Base-by-base conservation (phyloP, 345 rosid genomes). In the Boechera stricta region DNA sequence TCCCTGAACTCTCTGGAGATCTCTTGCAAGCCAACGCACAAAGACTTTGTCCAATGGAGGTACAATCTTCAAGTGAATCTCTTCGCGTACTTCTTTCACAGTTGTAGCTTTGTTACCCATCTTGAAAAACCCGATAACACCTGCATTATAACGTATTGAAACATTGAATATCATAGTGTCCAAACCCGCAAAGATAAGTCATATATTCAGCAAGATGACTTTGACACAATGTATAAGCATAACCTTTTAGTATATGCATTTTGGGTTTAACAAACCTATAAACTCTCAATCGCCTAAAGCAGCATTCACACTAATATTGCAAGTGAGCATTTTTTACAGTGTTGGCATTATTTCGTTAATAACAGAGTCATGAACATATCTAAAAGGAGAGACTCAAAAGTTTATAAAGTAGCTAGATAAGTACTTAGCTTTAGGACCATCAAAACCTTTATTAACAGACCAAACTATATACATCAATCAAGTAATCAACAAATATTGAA, bases 41-140 rank as follows among this genome's bases (percentile, higher is more conserved):
- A 84, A 88, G 68, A 81, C 83, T 51, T 5, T 87, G 77, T 90
- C 97, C 74, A 91, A 15, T 44, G 93, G 87, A 58, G 97, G 97
- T 71, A 86, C 84, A 38, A 88, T 66, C 83, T 86, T 91, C 85
- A 86, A 24, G 31, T 79, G 75, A 7, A 83, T 63, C 81, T 83
- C 91, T 73, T 81, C 82, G 35, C 84, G 87, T 75, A 83, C 89
- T 78, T 85, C 83, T 86, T 81, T 87, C 64, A 53, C 87, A 12
- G 88, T 90, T 67, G 64, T 87, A 31, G 85, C 91, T 72, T 88
- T 88, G 82, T 87, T 90, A 60, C 98, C 94, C 98, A 90, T 90
- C 71, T 49, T 67, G 24, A 41, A 9, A 59, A 47, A 5, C 4
- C 13, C 9, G 6, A 74, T 41, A 21, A 2, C 13, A 71, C 69